A percentile compares a stretch with the other conserved stretches of the same genome.
phyloP scores from a whole-genome alignment of 179 eudicot species.

The Beta corolliflora region DNA sequence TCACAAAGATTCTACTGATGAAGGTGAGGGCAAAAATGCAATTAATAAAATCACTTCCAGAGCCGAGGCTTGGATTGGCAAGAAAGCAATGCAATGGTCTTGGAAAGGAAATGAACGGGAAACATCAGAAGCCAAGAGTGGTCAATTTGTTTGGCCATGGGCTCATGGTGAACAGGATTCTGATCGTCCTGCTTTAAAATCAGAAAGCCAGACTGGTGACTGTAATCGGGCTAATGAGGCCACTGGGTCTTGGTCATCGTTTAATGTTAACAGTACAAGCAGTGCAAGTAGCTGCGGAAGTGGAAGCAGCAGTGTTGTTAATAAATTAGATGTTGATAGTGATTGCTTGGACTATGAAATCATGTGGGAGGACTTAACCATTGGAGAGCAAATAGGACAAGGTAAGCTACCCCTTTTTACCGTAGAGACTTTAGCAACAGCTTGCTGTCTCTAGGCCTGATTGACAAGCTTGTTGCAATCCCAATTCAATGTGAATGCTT shows the following conservation, averaged over 20 bases:
- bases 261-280: slow-evolving; percentile 72
- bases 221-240: slow-evolving; percentile 53
- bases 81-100: slow-evolving; percentile 78
- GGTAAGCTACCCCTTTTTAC: slow-evolving; percentile 53
- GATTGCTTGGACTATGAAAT: slow-evolving; percentile 86
- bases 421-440: background rate
- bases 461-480: no score
- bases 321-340: slow-evolving; percentile 65
- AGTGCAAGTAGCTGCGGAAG: slow-evolving; percentile 89
- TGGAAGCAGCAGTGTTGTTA: slow-evolving; percentile 63
- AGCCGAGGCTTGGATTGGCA: slow-evolving; percentile 86
- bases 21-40: slow-evolving; percentile 57
- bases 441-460: no score
- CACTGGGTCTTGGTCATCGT: slow-evolving; percentile 81
- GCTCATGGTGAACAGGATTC: slow-evolving; percentile 58
- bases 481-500: no score
- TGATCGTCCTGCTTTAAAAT: slow-evolving; percentile 44
- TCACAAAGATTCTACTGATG: slow-evolving; percentile 53
- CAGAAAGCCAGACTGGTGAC: slow-evolving; percentile 54
- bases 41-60: slow-evolving; percentile 69
- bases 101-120: slow-evolving; percentile 77
- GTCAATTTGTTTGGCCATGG: slow-evolving; percentile 65
- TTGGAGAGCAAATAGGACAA: slow-evolving; percentile 97
- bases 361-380: slow-evolving; percentile 88
- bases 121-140: slow-evolving; percentile 46